Base-by-base conservation (phyloP, 257 asterid species). In the Solanum rostratum region DNA sequence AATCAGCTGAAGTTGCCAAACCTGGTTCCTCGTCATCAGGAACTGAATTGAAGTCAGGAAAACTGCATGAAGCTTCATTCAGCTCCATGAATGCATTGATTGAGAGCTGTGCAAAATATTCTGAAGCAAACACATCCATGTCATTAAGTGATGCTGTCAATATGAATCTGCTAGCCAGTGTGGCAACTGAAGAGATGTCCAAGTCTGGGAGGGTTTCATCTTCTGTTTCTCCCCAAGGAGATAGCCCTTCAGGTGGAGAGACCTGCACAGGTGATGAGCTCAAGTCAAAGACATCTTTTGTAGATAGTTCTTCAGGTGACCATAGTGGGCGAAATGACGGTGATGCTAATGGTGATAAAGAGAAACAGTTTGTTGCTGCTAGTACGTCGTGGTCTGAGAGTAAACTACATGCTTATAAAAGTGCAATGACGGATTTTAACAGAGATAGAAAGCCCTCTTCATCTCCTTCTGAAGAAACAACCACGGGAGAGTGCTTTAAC, bases 151-250 rank as follows among this genome's bases (percentile, higher is more conserved):
- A 92, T 89, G 91, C 91, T 86, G 85, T 80, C 71, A 93, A 93
- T 60, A 92, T 92, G 92, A 92, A 92, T 89, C 91, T 92, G 49
- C 93, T 92, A 73, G 95, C 95, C 43, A 91, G 94, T 85, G 95
- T 92, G 78, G 95, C 95, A 73, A 85, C 94, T 24, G 91, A 90
- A 68, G 93, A 91, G 84, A 91, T 90, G 88, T 90, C 88, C 19
- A 87, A 90, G 63, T 90, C 92, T 84, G 92, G 88, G 49, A 57
- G 87, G 80, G 85, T 80, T 83, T 88, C 87, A 30, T 87, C 91
- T 68, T 46, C 79, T 41, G 88, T 86, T 85, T 88, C 88, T 85
- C 76, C 86, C 18, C 89, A 88, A 84, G 87, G 86, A 86, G 84
- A 82, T 54, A 76, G 82, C 66, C 88, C 84, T 22, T 87, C 80